Conservation (phyloP, 768 basidiomycete genomes). For the Phallus indusiatus region DNA sequence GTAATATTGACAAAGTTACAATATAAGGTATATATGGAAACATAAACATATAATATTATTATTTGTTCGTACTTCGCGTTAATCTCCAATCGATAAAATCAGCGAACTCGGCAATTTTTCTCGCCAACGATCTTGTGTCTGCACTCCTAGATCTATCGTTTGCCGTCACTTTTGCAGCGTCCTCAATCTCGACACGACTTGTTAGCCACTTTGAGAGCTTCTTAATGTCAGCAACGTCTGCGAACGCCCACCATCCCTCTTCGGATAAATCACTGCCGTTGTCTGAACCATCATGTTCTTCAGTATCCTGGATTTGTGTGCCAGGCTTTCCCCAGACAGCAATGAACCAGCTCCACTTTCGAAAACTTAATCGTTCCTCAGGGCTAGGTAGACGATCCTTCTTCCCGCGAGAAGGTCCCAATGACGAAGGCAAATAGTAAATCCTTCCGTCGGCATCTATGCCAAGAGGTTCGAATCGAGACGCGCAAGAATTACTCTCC, state of each 20-base stretch:
- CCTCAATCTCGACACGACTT: slow-evolving; percentile 33
- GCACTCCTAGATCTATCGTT: slow-evolving; percentile 5
- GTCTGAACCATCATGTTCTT: slow-evolving; percentile 18
- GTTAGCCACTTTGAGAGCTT: slow-evolving; percentile 59
- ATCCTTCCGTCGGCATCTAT: slow-evolving; percentile 53
- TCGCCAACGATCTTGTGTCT: slow-evolving; percentile 6
- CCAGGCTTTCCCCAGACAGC: slow-evolving; percentile 59
- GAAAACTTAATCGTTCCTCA: slow-evolving; percentile 44
- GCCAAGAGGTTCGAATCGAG: slow-evolving; percentile 58
- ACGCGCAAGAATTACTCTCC: slow-evolving; percentile 35
- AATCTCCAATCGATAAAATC: slow-evolving; percentile 8
- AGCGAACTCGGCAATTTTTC: not conserved
- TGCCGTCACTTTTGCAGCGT: slow-evolving; percentile 8
- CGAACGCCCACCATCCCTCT: slow-evolving; percentile 73
- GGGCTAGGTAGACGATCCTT: slow-evolving; percentile 22
- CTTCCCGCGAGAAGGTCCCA: slow-evolving; percentile 15
- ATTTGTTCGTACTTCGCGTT: not conserved
- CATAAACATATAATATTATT: not conserved
- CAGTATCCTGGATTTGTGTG: slow-evolving; percentile 17
- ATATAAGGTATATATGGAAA: too few species aligned
- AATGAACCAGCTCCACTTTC: slow-evolving; percentile 70
- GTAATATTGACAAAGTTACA: too few species aligned
- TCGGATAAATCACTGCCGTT: slow-evolving; percentile 28
- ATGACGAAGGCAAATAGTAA: slow-evolving; percentile 55
- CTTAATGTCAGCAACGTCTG: slow-evolving; percentile 51